Base-by-base conservation (phyloP, 2,329 filamentous ascomycete species). In the Venturia asperata region DNA sequence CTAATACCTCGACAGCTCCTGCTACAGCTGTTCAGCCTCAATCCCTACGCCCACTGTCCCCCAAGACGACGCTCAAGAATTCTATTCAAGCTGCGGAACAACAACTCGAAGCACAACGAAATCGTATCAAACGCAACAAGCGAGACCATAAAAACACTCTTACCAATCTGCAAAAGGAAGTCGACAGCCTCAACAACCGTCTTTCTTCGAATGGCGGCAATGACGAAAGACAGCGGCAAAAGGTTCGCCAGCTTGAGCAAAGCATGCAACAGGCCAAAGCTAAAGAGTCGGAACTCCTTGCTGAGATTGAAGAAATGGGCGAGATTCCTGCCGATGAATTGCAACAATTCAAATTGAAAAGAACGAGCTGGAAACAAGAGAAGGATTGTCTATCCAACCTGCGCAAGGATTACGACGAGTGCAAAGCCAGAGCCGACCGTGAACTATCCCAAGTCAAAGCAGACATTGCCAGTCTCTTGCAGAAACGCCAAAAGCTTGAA, bases 161-260 rank as follows among this genome's bases (percentile, higher is more conserved):
- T 68, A 87, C 87, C 69, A 78, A 82, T 24, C 77, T 90, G 70
- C 87, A 84, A 71, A 90, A 87, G 74, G 90, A 93, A 70, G 88
- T 90, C 68, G 89, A 92, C 70, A 83, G 82, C 62, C 81, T 90
- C 45, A 83, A 84, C 67, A 82, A 82, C 66, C 86, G 87, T 68
- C 83, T 91, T 58, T 81, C 86, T 65, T 87, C 77, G 62, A 77
- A 87, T 43, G 88, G 88, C 67, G 87, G 87, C 66, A 87, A 85
- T 69, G 90, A 93, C 74, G 90, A 92, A 71, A 88, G 89, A 72
- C 83, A 88, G 70, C 83, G 85, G 69, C 87, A 91, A 72, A 89
- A 91, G 74, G 85, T 90, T 58, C 83, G 87, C 67, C 90, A 92
- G 74, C 87, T 90, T 72, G 86, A 84, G 65, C 88, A 88, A 65